Conservation (phyloP, 192 early-diverging fungal genomes). For the Haplosporangium gracile region DNA sequence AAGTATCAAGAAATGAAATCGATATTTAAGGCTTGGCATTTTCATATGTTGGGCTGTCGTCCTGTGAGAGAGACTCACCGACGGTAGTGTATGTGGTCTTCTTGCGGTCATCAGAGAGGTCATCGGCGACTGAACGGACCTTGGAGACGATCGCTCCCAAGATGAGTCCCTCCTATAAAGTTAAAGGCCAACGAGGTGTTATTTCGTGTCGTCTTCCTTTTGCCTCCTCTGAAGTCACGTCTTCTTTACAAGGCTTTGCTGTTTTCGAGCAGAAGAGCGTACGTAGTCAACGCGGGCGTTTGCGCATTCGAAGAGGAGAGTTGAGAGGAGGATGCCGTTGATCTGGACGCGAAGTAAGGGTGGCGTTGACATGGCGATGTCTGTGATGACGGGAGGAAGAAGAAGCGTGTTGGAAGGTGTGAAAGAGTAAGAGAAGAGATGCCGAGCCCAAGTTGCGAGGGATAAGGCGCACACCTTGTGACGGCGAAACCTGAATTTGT, state of each 20-base stretch:
- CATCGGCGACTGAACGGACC: slow-evolving; percentile 40
- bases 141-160: slow-evolving; percentile 38
- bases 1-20: not conserved
- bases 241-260: not conserved
- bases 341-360: slow-evolving; percentile 36
- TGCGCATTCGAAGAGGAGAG: slow-evolving; percentile 47
- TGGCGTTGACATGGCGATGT: slow-evolving; percentile 17
- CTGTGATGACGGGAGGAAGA: not conserved
- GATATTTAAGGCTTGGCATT: not conserved
- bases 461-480: not conserved
- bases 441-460: not conserved
- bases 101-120: slow-evolving; percentile 35
- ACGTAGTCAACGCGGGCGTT: slow-evolving; percentile 54
- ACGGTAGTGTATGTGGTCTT: slow-evolving; percentile 38
- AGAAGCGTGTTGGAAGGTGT: not conserved
- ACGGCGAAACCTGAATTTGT: not conserved
- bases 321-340: slow-evolving; percentile 50
- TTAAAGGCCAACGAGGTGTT: not conserved
- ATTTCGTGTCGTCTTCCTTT: not conserved
- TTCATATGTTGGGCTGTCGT: not conserved
- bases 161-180: slow-evolving; percentile 42
- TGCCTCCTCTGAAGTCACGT: not conserved
- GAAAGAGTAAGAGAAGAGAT: not conserved
- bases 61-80: slow-evolving; percentile 9
- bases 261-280: not conserved